Evolutionary conservation across 2,329 filamentous ascomycete species (phyloP), one percentile per base, ranked within the genome.

Genomic region (Fusarium sulawesiense): DNA sequence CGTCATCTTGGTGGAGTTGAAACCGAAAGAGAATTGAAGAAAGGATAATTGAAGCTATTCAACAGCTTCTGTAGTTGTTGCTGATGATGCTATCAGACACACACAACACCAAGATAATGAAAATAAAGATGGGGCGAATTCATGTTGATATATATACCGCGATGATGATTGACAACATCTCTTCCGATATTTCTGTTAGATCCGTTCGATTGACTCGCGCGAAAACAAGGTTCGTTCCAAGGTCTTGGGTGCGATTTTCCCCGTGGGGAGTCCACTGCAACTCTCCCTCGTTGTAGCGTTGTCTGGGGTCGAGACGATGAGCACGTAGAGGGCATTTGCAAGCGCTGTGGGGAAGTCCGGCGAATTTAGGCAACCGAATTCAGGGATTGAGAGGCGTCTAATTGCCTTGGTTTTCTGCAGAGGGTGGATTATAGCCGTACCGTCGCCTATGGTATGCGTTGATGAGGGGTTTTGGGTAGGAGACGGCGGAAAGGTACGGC

Each of bases 101-200:
- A 54, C 11, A 40, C 48, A 46, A 56, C 56, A 34, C 51, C 10
- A 64, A 40, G 7, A 32, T 47, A 25, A 21, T 42, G 25, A 12
- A 20, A 42, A 41, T 41, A 27, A 59, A 51, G 53, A 59, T 49
- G 55, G 63, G 66, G 57, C 32, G 46, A 49, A 50, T 23, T 30
- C 49, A 64, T 64, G 45, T 65, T 68, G 32, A 64, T 60, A 72
- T 72, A 75, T 73, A 73, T 53, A 68, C 57, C 50, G 42, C 47
- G 30, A 25, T n/a, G 21, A 64, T 41, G 30, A 41, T 42, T 25
- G n/a, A 23, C 13, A 51, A 20, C 21, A 51, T 44, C 21, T 16
- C 20, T 4, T 23, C 21, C 34, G 34, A 4, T 37, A 37, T 18
- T 23, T 23, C 6, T 25, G 20, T 48, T 45, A 37, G n/a, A 60